Evolutionary conservation across 2,329 filamentous ascomycete species (phyloP), one percentile per base, ranked within the genome.

Genomic region (Gremmenia infestans): DNA sequence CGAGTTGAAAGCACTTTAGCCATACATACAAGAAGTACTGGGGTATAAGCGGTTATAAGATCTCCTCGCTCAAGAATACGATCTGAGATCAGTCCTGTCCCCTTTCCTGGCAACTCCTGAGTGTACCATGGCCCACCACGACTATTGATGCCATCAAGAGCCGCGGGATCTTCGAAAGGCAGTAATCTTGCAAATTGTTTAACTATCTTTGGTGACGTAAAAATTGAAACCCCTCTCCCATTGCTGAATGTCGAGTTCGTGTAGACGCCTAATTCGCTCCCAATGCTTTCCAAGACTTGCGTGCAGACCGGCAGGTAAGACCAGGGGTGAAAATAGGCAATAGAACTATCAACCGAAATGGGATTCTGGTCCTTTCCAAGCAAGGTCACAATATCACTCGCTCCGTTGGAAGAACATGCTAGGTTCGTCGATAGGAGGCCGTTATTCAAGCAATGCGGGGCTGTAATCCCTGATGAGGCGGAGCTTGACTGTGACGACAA

Each of bases 141-240:
- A 9, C 22, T 14, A 28, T 56, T 48, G 15, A 42, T 45, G 17
- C 37, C 43, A 5, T 42, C 14, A 5, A 52, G 15, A 2, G 19
- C 19, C 4, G 17, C 11, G 2, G 14, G 19, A 15, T 37, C 48
- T 12, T 35, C 48, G 23, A 52, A 55, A 15, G 48, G 42, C 9
- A 35, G 48, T 35, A 58, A 19, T 4, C 3, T 11, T 5, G 52
- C 35, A 35, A 58, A 58, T 22, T 58, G n/a, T 17, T 17, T 1
- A 11, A 50, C 53, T 51, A 59, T 56, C 2, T 15, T 5, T 17
- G 57, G 54, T 6, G 53, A 56, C 5, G 54, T 59, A 25, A 59
- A 59, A 15, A 59, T 59, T 12, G 54, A 56, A 4, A 59, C 39
- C 15, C 54, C 57, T 5, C 54, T 17, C 3, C 50, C 50, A n/a